phyloP scores from a whole-genome alignment of 805 yeast genomes.

The Lipomyces kockii region DNA sequence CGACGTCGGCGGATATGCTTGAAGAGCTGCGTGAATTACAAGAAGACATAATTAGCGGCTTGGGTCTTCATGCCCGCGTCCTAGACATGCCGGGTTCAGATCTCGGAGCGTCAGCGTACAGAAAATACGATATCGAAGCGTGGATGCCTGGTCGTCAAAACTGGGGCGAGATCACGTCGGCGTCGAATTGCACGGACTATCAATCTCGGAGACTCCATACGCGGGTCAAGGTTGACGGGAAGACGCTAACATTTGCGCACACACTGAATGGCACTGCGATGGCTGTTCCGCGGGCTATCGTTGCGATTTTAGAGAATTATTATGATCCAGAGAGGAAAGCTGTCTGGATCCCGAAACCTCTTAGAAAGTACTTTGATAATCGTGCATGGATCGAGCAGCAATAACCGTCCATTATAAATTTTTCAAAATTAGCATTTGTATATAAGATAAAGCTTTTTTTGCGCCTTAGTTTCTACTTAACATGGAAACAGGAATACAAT shows the following conservation, averaged over 20 bases:
- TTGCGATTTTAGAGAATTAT: slow-evolving; percentile 86
- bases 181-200: slow-evolving; percentile 90
- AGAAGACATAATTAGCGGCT: slow-evolving; percentile 59
- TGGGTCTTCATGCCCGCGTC: slow-evolving; percentile 82
- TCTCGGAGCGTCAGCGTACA: slow-evolving; percentile 89
- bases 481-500: neutral
- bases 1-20: slow-evolving; percentile 55
- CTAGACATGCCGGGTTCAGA: slow-evolving; percentile 89
- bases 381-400: slow-evolving; percentile 47
- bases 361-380: slow-evolving; percentile 75
- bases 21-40: slow-evolving; percentile 69
- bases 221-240: slow-evolving; percentile 51
- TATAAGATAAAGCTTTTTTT: neutral
- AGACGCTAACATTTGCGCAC: slow-evolving; percentile 58
- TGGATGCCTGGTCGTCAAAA: slow-evolving; percentile 96
- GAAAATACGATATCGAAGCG: slow-evolving; percentile 92
- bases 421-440: neutral
- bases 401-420: neutral
- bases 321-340: slow-evolving; percentile 63
- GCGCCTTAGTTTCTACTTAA: neutral
- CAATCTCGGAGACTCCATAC: slow-evolving; percentile 85
- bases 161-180: slow-evolving; percentile 92
- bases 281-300: slow-evolving; percentile 89
- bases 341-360: slow-evolving; percentile 67
- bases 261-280: slow-evolving; percentile 95